A percentile compares a stretch with the other conserved stretches of the same genome.
phyloP scores from a whole-genome alignment of 768 basidiomycete species.

The Lactarius tabidus region DNA sequence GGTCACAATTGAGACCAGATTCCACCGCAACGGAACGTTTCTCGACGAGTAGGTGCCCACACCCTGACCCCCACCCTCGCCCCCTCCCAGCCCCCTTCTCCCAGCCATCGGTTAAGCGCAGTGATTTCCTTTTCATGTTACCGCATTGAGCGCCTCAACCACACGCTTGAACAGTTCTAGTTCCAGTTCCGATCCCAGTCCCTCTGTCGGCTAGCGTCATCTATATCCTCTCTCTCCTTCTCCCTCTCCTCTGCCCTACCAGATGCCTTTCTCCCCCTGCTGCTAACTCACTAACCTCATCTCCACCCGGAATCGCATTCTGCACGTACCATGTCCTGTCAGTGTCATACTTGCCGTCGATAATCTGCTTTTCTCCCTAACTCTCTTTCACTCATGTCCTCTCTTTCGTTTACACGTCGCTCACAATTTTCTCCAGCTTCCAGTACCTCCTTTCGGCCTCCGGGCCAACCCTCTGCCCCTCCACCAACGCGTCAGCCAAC shows the following conservation, averaged over 20 bases:
- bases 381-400: slow-evolving; percentile 16
- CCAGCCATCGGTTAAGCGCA: slow-evolving; percentile 21
- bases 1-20: background rate
- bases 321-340: slow-evolving; percentile 27
- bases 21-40: slow-evolving; percentile 3
- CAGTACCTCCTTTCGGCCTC: slow-evolving; percentile 18
- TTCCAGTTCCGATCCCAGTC: background rate
- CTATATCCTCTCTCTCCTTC: background rate
- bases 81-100: background rate
- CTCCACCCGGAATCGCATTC: slow-evolving; percentile 11
- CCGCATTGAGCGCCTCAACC: slow-evolving; percentile 18
- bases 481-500: slow-evolving; percentile 22
- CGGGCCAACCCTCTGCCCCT: slow-evolving; percentile 14
- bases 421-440: slow-evolving; percentile 24
- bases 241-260: slow-evolving; percentile 6
- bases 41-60: slow-evolving; percentile 6
- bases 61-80: background rate
- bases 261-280: slow-evolving; percentile 20
- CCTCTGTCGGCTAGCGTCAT: slow-evolving; percentile 1
- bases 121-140: slow-evolving; percentile 22
- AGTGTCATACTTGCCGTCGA: slow-evolving; percentile 24
- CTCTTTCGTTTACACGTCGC: slow-evolving; percentile 18
- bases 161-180: slow-evolving; percentile 12
- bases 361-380: slow-evolving; percentile 2
- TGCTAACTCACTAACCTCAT: slow-evolving; percentile 6